phyloP scores from a whole-genome alignment of 306 rosid species.

The Vachellia pachyceras region DNA sequence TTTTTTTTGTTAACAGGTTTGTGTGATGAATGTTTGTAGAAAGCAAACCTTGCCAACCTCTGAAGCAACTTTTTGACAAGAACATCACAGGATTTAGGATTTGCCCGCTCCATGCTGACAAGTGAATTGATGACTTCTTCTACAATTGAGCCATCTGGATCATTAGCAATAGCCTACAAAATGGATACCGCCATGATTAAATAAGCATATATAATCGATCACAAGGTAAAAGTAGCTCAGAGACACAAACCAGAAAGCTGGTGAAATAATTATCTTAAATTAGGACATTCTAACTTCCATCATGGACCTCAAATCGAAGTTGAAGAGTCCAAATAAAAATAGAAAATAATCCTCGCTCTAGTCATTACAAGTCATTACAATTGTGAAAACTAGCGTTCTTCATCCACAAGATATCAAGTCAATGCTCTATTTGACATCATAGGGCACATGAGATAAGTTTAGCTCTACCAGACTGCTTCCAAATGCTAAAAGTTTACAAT shows the following conservation, averaged over 20 bases:
- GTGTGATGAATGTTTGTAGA: not conserved
- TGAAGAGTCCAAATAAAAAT: not conserved
- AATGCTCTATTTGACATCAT: slow-evolving; percentile 14
- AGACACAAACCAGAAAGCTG: slow-evolving; percentile 18
- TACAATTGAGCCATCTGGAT: slow-evolving; percentile 65
- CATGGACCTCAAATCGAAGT: not conserved
- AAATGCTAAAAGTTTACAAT: slow-evolving; percentile 5
- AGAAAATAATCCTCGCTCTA: not conserved
- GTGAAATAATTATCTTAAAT: not conserved
- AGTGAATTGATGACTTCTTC: slow-evolving; percentile 68
- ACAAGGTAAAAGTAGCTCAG: slow-evolving; percentile 14
- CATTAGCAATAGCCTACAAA: slow-evolving; percentile 71
- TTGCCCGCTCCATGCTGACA: slow-evolving; percentile 70
- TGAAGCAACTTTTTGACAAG: slow-evolving; percentile 78
- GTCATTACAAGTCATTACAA: not conserved
- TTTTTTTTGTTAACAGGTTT: not conserved
- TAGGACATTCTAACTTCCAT: not conserved
- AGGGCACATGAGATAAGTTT: slow-evolving; percentile 23
- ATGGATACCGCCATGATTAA: slow-evolving; percentile 26
- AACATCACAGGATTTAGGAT: slow-evolving; percentile 83
- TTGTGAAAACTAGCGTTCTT: not conserved
- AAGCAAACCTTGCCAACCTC: slow-evolving; percentile 76
- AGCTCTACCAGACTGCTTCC: slow-evolving; percentile 15
- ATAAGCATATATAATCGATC: slow-evolving; percentile 14
- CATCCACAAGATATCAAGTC: not conserved